Evolutionary conservation across 257 asterid genomes (phyloP), one percentile per base, ranked within the genome.

Genomic region (Nicotiana paniculata): DNA sequence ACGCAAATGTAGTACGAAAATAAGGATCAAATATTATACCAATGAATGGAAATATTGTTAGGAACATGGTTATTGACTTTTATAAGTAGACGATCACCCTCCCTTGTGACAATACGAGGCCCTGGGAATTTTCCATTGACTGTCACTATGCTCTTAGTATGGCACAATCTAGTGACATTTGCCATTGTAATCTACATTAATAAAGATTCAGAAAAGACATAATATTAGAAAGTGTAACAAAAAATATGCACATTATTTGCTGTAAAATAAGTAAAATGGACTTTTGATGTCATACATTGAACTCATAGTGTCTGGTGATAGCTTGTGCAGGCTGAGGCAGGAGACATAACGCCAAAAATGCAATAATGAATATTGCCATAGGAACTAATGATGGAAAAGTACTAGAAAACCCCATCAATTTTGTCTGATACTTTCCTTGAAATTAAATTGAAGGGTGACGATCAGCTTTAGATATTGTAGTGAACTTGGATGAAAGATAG

Each of bases 61-160:
- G 90, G 81, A 48, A 89, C 90, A 67, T 84, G 89, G 35, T 93
- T 93, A 17, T 77, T 78, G 54, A 89, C 97, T 26, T 86, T 92
- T 39, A 93, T 86, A 13, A 93, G 82, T 0, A 93, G 86, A 3
- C 88, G 87, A 32, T 92, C 97, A 0, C 96, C 97, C 87, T 93
- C 93, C 80, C 97, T 84, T 2, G 88, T 92, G 3, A 88, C 84
- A 16, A 93, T 72, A 6, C 82, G 89, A 11, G 97, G 97, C 15
- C 96, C 98, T 0, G 97, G 97, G 35, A 86, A 93, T 63, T 87
- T 77, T 33, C 93, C 92, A 2, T 93, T 92, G 3, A 93, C 97
- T 4, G 95, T 93, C 2, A 89, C 92, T 6, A 89, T 86, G 88
- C 90, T 91, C 30, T 86, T 90, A 8, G 93, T 91, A 81, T 86